phyloP scores from a whole-genome alignment of 441 rosid genomes.

The Gossypium schwendimanii region DNA sequence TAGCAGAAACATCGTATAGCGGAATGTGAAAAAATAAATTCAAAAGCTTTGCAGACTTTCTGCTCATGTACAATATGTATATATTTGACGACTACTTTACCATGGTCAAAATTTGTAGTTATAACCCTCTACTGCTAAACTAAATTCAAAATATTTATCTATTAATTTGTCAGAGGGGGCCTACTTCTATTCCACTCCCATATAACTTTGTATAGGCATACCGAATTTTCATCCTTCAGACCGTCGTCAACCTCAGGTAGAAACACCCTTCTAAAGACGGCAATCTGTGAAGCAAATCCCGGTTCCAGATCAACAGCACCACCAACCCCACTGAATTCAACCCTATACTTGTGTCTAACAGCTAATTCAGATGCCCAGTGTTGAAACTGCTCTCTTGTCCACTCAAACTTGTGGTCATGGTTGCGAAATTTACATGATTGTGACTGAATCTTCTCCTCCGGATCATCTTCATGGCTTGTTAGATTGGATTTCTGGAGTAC shows the following conservation, averaged over 20 bases:
- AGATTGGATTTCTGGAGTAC: conserved; percentile 56
- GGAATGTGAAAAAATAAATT: too few relatives aligned
- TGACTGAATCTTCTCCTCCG: conserved; percentile 40
- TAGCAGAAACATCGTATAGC: neutral
- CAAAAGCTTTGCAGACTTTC: neutral
- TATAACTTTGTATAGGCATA: conserved; percentile 37
- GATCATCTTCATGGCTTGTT: conserved; percentile 51
- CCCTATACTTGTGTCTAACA: conserved; percentile 45
- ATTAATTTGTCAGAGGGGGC: neutral
- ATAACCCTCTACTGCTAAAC: neutral
- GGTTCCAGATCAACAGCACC: conserved; percentile 66
- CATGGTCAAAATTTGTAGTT: conserved; percentile 1
- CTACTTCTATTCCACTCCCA: conserved; percentile 60
- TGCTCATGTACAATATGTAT: neutral
- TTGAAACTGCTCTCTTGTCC: conserved; percentile 87
- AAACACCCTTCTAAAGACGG: conserved; percentile 44
- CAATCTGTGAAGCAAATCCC: conserved; percentile 92
- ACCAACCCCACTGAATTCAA: conserved; percentile 86
- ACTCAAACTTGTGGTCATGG: conserved; percentile 97
- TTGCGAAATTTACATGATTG: conserved; percentile 70
- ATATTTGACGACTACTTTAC: neutral
- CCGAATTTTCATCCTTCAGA: conserved; percentile 7
- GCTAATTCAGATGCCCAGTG: conserved; percentile 69
- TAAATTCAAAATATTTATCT: neutral
- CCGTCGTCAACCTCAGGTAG: conserved; percentile 18